phyloP scores from a whole-genome alignment of 768 basidiomycete genomes.

The Pholiota microspora region DNA sequence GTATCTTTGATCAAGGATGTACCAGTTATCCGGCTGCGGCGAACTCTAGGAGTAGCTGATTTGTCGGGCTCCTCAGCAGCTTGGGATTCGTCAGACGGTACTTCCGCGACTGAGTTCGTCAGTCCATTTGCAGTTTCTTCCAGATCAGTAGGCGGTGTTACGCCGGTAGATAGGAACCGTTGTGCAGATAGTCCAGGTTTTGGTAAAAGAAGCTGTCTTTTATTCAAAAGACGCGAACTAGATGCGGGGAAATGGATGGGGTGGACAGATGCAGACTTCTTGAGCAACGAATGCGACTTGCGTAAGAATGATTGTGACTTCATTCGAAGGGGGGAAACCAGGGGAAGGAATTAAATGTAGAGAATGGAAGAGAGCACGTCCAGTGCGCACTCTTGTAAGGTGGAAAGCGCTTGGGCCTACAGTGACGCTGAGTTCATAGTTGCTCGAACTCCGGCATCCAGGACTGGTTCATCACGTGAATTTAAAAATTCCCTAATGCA shows the following conservation, averaged over 20 bases:
- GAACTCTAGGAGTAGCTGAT: conserved; percentile 31
- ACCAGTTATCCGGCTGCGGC: conserved; percentile 32
- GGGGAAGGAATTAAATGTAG: neutral
- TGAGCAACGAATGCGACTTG: conserved; percentile 37
- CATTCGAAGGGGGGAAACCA: conserved; percentile 20
- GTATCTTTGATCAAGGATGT: conserved; percentile 31
- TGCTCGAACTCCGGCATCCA: neutral
- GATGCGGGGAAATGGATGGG: conserved; percentile 13
- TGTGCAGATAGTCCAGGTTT: conserved; percentile 8
- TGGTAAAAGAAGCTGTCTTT: conserved; percentile 3
- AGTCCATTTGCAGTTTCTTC: conserved; percentile 13
- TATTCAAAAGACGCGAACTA: conserved; percentile 18
- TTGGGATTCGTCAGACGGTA: too few relatives aligned
- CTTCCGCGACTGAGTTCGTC: too few relatives aligned
- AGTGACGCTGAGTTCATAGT: neutral
- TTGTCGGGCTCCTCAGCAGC: conserved; percentile 44
- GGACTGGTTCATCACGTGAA: neutral
- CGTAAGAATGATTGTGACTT: conserved; percentile 37
- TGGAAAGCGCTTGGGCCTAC: neutral
- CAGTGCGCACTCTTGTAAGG: neutral
- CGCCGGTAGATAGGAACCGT: conserved; percentile 14
- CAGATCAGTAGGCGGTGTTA: conserved; percentile 14
- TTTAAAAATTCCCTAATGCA: neutral
- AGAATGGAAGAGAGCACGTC: neutral
- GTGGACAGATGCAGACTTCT: conserved; percentile 21